These are phyloP conservation scores for Thelonectria blattea DNA, from an alignment of 2,329 filamentous ascomycete species.

Conservation along the genomic window DNA sequence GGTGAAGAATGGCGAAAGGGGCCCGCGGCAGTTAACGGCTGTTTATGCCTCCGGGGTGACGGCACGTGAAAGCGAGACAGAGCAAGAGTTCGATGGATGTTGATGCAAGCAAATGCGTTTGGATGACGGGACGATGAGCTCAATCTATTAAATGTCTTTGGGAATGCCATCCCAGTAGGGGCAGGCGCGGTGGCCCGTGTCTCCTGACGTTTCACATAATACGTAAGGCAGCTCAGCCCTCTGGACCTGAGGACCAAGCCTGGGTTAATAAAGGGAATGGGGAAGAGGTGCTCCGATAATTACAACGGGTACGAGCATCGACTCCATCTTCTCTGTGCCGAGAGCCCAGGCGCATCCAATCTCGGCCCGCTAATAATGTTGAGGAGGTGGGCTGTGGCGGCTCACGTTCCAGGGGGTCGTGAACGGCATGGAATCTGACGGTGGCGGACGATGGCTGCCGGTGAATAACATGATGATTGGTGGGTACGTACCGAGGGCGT, in stretches of 20 bases:
- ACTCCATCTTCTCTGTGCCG: not conserved
- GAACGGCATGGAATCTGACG: not conserved
- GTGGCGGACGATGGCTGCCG: not conserved
- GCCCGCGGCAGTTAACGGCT: not conserved
- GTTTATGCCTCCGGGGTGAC: not conserved
- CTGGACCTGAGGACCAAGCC: not conserved
- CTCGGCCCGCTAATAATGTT: slow-evolving; percentile 7
- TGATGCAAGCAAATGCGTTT: not conserved
- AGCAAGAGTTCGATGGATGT: not conserved
- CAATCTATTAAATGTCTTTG: not conserved
- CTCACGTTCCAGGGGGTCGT: not conserved
- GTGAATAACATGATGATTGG: not conserved
- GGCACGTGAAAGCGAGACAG: not conserved
- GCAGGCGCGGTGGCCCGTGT: slow-evolving; percentile 2
- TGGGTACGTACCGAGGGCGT: not conserved
- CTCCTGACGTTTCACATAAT: slow-evolving; percentile 10
- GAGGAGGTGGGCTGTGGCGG: slow-evolving; percentile 4
- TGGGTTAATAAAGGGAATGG: not conserved
- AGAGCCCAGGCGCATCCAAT: not conserved
- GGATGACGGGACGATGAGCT: not conserved
- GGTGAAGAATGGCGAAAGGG: not conserved
- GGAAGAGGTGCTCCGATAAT: slow-evolving; percentile 8
- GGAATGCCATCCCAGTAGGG: slow-evolving; percentile 1
- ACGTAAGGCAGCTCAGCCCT: not conserved
- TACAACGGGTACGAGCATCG: not conserved